Conservation (phyloP, 192 early-diverging fungal genomes). For the Kickxella alabastrina region DNA sequence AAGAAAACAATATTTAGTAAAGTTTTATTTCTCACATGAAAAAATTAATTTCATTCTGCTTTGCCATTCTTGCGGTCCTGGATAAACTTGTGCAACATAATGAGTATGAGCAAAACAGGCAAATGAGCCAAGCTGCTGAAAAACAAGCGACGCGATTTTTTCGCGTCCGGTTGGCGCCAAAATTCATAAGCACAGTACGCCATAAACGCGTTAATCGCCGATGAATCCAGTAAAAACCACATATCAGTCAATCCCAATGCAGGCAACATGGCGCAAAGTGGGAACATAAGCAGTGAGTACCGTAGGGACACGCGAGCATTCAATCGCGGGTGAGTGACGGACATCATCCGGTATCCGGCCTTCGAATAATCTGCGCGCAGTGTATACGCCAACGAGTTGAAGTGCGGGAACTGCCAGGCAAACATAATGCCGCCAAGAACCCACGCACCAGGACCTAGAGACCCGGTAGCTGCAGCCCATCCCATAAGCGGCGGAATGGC, state of each 20-base stretch:
- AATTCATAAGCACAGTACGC: slow-evolving; percentile 68
- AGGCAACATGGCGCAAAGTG: slow-evolving; percentile 53
- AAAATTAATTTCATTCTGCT: too few species aligned
- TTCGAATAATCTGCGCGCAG: slow-evolving; percentile 92
- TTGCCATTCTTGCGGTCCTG: too few species aligned
- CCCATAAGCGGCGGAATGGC: slow-evolving; percentile 99
- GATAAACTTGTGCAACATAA: slow-evolving; percentile 82
- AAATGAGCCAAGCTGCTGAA: slow-evolving; percentile 89
- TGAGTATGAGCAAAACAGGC: slow-evolving; percentile 76
- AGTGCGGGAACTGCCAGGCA: slow-evolving; percentile 98
- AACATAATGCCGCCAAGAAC: slow-evolving; percentile 78
- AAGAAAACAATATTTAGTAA: too few species aligned
- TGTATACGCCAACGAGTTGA: slow-evolving; percentile 90
- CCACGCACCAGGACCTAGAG: slow-evolving; percentile 71
- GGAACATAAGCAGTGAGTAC: slow-evolving; percentile 76
- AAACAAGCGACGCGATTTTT: slow-evolving; percentile 82
- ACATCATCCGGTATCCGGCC: slow-evolving; percentile 97
- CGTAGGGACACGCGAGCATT: slow-evolving; percentile 86
- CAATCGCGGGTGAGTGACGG: slow-evolving; percentile 78
- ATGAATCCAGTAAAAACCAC: slow-evolving; percentile 75
- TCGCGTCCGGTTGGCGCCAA: slow-evolving; percentile 74
- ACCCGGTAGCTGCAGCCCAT: slow-evolving; percentile 84
- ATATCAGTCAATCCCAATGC: slow-evolving; percentile 70
- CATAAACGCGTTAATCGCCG: slow-evolving; percentile 74
- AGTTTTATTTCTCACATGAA: too few species aligned